These are phyloP conservation scores for Ogataea nonfermentans DNA, from an alignment of 805 yeast species.

Conservation along the genomic window DNA sequence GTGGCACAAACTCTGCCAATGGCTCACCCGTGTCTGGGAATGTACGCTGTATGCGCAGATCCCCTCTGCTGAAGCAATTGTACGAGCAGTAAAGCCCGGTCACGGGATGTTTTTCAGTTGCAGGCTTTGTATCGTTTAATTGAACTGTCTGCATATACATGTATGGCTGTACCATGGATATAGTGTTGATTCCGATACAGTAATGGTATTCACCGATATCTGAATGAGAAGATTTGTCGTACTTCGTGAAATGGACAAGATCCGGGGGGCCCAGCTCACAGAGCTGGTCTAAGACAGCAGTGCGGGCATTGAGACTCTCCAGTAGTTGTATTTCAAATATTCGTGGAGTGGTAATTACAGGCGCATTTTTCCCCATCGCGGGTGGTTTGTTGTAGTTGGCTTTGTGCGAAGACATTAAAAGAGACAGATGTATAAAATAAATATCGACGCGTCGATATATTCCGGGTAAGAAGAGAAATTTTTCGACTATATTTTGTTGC, in stretches of 20 bases:
- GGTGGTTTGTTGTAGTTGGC: not conserved
- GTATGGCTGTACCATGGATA: constrained; percentile 52
- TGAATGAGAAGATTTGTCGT: constrained; percentile 41
- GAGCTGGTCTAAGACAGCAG: constrained; percentile 40
- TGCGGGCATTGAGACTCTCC: constrained; percentile 52
- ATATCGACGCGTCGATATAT: constrained; percentile 12
- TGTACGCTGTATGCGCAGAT: constrained; percentile 63
- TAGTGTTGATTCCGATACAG: constrained; percentile 52
- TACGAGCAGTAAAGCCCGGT: constrained; percentile 62
- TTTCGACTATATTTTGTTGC: too few relatives aligned
- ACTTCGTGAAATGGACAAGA: constrained; percentile 52
- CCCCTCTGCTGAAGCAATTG: constrained; percentile 72
- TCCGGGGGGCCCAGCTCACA: constrained; percentile 75
- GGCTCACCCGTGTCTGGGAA: constrained; percentile 47
- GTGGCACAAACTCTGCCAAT: constrained; percentile 47
- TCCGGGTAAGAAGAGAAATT: constrained; percentile 7
- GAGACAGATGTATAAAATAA: not conserved
- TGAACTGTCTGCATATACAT: constrained; percentile 50
- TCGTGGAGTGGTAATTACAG: constrained; percentile 29
- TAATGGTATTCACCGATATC: constrained; percentile 57
- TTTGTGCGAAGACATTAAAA: constrained; percentile 4
- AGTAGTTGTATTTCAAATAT: constrained; percentile 49
- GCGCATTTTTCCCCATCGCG: constrained; percentile 13
- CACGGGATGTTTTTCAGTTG: constrained; percentile 31
- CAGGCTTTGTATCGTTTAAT: constrained; percentile 34